phyloP scores from a whole-genome alignment of 441 rosid genomes.

The Pelargonium cotyledonis region DNA sequence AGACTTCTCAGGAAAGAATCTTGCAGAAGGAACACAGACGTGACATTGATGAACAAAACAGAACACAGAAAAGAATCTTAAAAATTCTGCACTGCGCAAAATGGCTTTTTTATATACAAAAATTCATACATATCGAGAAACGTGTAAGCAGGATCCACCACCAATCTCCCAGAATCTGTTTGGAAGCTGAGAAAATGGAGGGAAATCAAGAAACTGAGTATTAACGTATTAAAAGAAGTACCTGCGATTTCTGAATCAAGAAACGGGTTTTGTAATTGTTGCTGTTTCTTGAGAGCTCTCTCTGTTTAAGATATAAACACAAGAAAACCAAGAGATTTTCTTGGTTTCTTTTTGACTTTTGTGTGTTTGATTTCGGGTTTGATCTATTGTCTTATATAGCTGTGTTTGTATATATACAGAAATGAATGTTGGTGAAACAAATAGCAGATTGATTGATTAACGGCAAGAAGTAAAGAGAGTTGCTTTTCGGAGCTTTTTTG shows the following conservation, averaged over 20 bases:
- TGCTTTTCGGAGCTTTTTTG: no score
- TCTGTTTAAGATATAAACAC: background rate
- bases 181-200: constrained; percentile 19
- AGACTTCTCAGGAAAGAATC: no score
- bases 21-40: no score
- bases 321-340: background rate
- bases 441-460: no score
- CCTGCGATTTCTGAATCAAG: background rate
- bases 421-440: background rate
- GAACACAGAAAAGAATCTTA: no score
- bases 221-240: background rate
- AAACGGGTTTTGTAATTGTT: background rate
- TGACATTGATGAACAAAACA: no score
- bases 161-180: no score
- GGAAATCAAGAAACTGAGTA: background rate
- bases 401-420: background rate
- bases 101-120: no score
- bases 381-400: background rate
- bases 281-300: background rate
- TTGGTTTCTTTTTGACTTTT: constrained; percentile 21
- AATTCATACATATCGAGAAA: no score
- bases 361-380: constrained; percentile 5
- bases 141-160: no score
- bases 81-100: no score
- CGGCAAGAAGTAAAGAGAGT: no score